These are phyloP conservation scores for Lasiodiplodia sp. DNA, from an alignment of 2,329 filamentous ascomycete species.

Conservation along the genomic window DNA sequence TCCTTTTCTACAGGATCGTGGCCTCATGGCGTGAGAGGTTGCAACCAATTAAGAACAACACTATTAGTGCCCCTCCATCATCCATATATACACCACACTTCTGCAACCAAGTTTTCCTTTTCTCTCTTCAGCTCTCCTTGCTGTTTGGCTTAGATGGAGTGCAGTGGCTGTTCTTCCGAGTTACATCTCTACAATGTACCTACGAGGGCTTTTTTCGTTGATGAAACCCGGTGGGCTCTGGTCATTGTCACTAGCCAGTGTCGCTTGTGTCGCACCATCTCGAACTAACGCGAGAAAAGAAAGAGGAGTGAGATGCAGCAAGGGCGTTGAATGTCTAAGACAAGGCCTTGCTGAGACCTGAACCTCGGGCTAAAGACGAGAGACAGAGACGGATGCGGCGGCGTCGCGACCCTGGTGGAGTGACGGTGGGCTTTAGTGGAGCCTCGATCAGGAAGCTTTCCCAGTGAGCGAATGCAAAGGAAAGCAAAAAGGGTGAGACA, in stretches of 20 bases:
- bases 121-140: too few species aligned
- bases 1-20: too few species aligned
- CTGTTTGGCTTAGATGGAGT: too few species aligned
- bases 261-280: conserved; percentile 12
- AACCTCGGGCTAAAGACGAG: not conserved
- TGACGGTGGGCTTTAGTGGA: too few species aligned
- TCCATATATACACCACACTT: too few species aligned
- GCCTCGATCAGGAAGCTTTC: not conserved
- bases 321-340: not conserved
- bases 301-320: not conserved
- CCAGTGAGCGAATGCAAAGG: not conserved
- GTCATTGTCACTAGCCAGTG: conserved; percentile 4
- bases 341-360: not conserved
- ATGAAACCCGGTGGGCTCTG: not conserved
- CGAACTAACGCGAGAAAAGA: not conserved
- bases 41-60: too few species aligned
- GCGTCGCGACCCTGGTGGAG: not conserved
- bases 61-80: too few species aligned
- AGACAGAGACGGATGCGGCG: not conserved
- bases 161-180: too few species aligned
- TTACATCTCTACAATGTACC: not conserved
- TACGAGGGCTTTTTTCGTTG: not conserved
- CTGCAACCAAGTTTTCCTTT: too few species aligned
- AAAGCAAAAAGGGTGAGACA: not conserved
- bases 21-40: too few species aligned